Evolutionary conservation across 2,329 filamentous ascomycete genomes (phyloP), one percentile per base, ranked within the genome.

Genomic region (Pleoardoris graminearum): DNA sequence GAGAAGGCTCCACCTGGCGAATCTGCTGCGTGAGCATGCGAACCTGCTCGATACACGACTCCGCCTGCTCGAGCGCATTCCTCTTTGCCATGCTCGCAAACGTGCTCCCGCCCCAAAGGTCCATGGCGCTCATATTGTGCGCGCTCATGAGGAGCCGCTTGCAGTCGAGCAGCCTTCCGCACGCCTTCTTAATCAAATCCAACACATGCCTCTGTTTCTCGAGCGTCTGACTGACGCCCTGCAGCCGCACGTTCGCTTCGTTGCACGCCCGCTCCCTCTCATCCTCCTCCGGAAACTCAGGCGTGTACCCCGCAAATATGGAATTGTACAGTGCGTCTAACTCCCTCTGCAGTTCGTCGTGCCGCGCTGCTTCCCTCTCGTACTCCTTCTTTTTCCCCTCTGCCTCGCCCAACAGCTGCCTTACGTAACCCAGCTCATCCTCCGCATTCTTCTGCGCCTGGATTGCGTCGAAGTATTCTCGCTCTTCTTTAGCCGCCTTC

Each of bases 41-140:
- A 22, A 77, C 77, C 52, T 80, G 71, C 7, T 61, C 64, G 30
- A 79, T 71, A 22, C 68, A 57, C 14, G 67, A 71, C 54, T 83
- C 78, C 8, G 81, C 80, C 32, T 73, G 69, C 39, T 75, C 71
- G 12, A 86, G 74, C 7, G 77, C 75, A 54, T 77, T 79, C 21
- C 79, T 75, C 68, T 85, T 82, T 71, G 81, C 77, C 76, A 83
- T 79, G 62, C 82, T 79, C 1, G 68, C 66, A 42, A 80, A 72
- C 3, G 72, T 72, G 11, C 78, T 79, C 14, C 79, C 80, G 35
- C 80, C 80, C 46, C 79, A 80, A 65, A 81, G 77, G 53, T 83
- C 81, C 59, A 72, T 68, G 19, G 62, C 58, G 1, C 60, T 64
- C 53, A 59, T 58, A 14, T 56, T 48, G 38, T 69, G 66, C 10